Evolutionary conservation across 257 asterid species (phyloP), one percentile per base, ranked within the genome.

Genomic region (Nicotiana sylvestris): DNA sequence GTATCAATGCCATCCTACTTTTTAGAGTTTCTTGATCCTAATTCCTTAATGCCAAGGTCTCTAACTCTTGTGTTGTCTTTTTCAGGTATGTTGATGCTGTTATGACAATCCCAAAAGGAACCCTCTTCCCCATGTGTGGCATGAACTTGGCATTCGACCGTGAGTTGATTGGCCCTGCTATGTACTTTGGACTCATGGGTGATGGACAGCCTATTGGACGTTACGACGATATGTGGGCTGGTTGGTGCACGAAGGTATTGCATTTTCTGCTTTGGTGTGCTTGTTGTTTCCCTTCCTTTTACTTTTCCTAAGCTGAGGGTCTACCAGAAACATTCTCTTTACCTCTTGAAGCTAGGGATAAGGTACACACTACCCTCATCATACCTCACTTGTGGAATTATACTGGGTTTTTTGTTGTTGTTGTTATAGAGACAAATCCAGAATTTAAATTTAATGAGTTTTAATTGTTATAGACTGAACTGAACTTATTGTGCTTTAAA

Each of bases 171-270:
- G 95, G 94, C 51, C 95, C 95, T 2, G 92, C 93, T 1, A 92
- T 92, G 95, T 92, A 92, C 87, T 92, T 92, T 61, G 95, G 94
- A 7, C 94, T 92, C 66, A 92, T 92, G 95, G 95, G 94, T 13
- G 95, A 92, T 84, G 95, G 95, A 37, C 95, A 92, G 84, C 94
- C 95, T 13, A 92, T 90, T 77, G 95, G 95, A 27, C 90, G 95
- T 61, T 92, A 90, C 39, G 95, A 92, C 3, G 95, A 92, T 60
- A 90, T 90, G 95, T 92, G 95, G 95, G 95, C 95, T 82, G 95
- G 95, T 66, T 92, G 95, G 95, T 92, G 95, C 74, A 83, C 57
- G 25, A 92, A 92, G 94, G 94, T 90, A 86, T 56, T 65, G 8
- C 27, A 58, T 58, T 6, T 17, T 18, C 6, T 58, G 5, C 65